Conservation (phyloP, 495 filamentous ascomycete genomes). For the Penicillium coprophilum region DNA sequence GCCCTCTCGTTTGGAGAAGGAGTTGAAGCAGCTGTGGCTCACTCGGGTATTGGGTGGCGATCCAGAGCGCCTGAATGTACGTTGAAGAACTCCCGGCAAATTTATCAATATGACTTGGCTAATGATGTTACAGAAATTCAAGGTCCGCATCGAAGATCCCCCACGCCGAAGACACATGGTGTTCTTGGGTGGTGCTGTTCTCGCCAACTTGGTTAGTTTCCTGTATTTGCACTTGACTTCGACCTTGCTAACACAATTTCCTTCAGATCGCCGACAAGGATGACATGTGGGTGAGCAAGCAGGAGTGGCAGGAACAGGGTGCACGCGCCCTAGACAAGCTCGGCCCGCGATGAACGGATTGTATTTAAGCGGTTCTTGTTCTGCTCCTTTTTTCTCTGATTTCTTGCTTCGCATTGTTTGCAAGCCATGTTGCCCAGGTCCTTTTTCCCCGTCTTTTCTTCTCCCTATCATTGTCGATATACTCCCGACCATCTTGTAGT, state of each 20-base stretch:
- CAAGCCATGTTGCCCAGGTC: constrained; percentile 23
- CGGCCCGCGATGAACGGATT: constrained; percentile 62
- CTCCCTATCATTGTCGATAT: constrained; percentile 25
- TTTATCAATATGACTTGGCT: constrained; percentile 9
- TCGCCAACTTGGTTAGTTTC: constrained; percentile 80
- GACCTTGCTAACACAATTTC: constrained; percentile 19
- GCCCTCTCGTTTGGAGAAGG: constrained; percentile 92
- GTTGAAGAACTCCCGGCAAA: constrained; percentile 19
- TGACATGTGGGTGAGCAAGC: constrained; percentile 96
- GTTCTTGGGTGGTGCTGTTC: constrained; percentile 93
- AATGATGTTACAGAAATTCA: constrained; percentile 75
- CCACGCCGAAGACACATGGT: constrained; percentile 97
- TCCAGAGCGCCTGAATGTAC: constrained; percentile 81
- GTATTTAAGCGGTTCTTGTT: constrained; percentile 27
- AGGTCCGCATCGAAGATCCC: constrained; percentile 97
- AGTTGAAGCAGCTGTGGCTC: constrained; percentile 97
- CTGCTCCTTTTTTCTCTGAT: constrained; percentile 18
- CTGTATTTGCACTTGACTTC: background rate
- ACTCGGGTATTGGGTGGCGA: constrained; percentile 86
- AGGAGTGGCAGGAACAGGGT: constrained; percentile 95
- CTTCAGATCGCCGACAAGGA: constrained; percentile 90
- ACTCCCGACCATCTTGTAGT: constrained; percentile 21
- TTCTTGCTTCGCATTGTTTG: constrained; percentile 25
- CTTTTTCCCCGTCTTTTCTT: constrained; percentile 9
- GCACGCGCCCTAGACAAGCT: constrained; percentile 84